A percentile compares a stretch with the other conserved stretches of the same genome.
Conservation (phyloP, 176 grass and related monocot species). For the Juncus inflexus region DNA sequence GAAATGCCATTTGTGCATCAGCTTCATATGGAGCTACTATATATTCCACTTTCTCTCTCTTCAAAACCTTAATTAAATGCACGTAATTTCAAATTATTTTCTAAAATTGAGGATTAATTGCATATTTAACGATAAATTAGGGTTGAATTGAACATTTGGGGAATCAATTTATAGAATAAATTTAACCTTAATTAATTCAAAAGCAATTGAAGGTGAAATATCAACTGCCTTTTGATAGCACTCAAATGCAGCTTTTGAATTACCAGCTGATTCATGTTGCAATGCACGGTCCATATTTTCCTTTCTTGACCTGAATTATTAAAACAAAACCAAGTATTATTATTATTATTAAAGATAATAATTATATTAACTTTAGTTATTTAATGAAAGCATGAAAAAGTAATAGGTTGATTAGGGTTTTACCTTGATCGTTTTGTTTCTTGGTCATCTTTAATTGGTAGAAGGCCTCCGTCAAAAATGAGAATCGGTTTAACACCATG, state of each 20-base stretch:
- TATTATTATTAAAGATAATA: slow-evolving; percentile 7
- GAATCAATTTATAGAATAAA: not conserved
- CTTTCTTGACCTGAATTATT: slow-evolving; percentile 53
- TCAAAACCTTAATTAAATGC: slow-evolving; percentile 54
- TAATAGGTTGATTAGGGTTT: not conserved
- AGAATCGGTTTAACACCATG: slow-evolving; percentile 83
- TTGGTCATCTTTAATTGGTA: slow-evolving; percentile 85
- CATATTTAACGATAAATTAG: not conserved
- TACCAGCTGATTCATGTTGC: slow-evolving; percentile 85
- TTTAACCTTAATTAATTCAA: slow-evolving; percentile 71
- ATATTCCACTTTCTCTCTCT: slow-evolving; percentile 83
- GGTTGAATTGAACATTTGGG: not conserved
- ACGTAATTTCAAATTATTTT: not conserved
- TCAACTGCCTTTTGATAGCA: slow-evolving; percentile 98
- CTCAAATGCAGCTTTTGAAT: slow-evolving; percentile 75
- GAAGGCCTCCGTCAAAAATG: slow-evolving; percentile 85
- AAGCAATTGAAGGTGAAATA: slow-evolving; percentile 87
- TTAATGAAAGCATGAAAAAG: not conserved
- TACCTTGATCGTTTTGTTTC: slow-evolving; percentile 85
- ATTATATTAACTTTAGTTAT: slow-evolving; percentile 18
- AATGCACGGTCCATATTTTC: slow-evolving; percentile 87
- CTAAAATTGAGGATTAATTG: not conserved
- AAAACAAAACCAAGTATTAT: not conserved
- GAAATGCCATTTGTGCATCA: slow-evolving; percentile 94
- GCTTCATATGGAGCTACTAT: slow-evolving; percentile 98